These are phyloP conservation scores for Penicillium maclennaniae DNA, from an alignment of 495 filamentous ascomycete genomes.

Conservation along the genomic window DNA sequence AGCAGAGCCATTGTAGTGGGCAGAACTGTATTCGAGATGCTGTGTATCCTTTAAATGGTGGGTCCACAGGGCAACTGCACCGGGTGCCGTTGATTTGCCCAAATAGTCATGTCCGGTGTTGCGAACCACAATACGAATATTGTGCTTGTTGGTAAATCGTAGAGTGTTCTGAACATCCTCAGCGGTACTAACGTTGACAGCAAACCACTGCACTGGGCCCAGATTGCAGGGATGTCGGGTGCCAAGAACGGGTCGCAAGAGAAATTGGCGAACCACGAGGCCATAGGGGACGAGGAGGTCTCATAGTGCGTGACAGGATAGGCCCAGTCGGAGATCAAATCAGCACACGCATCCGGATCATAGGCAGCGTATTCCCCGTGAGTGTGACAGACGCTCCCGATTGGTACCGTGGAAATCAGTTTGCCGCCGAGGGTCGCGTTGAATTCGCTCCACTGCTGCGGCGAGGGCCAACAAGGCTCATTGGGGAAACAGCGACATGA, in stretches of 20 bases:
- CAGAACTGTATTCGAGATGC: conserved; percentile 29
- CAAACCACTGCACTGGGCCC: conserved; percentile 49
- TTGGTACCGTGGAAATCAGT: conserved; percentile 30
- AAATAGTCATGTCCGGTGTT: conserved; percentile 58
- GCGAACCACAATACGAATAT: conserved; percentile 59
- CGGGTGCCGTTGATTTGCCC: conserved; percentile 53
- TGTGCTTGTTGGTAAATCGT: conserved; percentile 47
- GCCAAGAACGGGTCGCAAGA: conserved; percentile 48
- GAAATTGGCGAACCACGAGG: conserved; percentile 43
- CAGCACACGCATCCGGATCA: conserved; percentile 21
- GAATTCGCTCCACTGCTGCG: conserved; percentile 23
- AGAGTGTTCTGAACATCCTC: conserved; percentile 24
- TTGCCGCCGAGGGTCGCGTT: conserved; percentile 26
- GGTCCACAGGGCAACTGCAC: conserved; percentile 51
- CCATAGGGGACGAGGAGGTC: conserved; percentile 38
- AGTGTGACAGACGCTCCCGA: conserved; percentile 36
- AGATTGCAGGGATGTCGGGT: conserved; percentile 41
- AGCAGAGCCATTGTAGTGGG: conserved; percentile 44
- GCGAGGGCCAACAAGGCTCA: conserved; percentile 30
- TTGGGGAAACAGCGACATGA: conserved; percentile 27
- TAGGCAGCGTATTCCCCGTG: conserved; percentile 15
- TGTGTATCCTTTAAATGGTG: conserved; percentile 48
- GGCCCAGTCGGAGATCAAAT: conserved; percentile 19
- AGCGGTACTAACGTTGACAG: conserved; percentile 26
- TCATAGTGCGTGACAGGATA: conserved; percentile 21